These are phyloP conservation scores for Fusarium nisikadoi DNA, from an alignment of 2,329 filamentous ascomycete genomes.

Conservation along the genomic window DNA sequence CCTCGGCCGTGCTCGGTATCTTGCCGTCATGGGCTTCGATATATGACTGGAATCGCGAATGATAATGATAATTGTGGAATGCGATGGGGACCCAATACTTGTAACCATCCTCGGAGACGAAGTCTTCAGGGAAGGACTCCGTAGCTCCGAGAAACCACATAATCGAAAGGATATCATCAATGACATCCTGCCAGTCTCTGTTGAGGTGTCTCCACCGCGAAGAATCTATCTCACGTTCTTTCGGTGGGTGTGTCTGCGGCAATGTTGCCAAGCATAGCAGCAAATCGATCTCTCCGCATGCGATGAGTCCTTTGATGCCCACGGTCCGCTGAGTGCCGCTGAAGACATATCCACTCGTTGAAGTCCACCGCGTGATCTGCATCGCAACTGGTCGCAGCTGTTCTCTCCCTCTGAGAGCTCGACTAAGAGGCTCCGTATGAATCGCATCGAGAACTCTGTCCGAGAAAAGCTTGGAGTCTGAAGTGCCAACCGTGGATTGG, in stretches of 20 bases:
- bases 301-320: constrained; percentile 6
- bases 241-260: neutral
- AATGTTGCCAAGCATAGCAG: neutral
- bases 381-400: constrained; percentile 3
- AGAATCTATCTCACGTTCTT: rapidly evolving
- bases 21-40: neutral
- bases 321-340: rapidly evolving
- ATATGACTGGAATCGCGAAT: neutral
- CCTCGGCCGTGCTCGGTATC: rapidly evolving
- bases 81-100: neutral
- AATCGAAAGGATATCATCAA: neutral
- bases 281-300: neutral
- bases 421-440: neutral
- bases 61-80: neutral
- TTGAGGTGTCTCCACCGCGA: neutral
- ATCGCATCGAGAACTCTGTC: neutral
- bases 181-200: neutral
- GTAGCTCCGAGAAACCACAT: neutral
- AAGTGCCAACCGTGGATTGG: rapidly evolving
- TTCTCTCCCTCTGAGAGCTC: rapidly evolving
- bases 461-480: neutral
- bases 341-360: neutral
- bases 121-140: neutral
- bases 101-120: rapidly evolving
- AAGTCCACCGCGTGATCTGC: constrained; percentile 1